Conservation (phyloP, 768 basidiomycete species). For the Chalciporus piperatus region DNA sequence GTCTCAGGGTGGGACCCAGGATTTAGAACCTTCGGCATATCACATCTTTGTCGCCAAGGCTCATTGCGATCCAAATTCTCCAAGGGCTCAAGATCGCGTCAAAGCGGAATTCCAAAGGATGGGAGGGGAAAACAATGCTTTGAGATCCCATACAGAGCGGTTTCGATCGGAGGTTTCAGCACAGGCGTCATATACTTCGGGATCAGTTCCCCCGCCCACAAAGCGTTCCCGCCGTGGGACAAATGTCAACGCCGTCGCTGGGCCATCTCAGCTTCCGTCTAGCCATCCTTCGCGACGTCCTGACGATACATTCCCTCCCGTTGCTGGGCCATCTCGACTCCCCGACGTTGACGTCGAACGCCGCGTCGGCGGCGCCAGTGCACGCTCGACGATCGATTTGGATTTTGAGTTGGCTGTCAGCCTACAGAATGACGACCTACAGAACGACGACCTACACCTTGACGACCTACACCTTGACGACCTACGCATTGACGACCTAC, state of each 20-base stretch:
- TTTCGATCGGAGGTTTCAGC: constrained; percentile 27
- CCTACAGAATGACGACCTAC: too few species aligned
- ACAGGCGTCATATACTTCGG: constrained; percentile 8
- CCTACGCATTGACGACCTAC: too few species aligned
- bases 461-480: too few species aligned
- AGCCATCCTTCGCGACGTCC: too few species aligned
- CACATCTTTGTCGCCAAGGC: constrained; percentile 47
- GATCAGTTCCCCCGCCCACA: neutral
- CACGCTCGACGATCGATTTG: too few species aligned
- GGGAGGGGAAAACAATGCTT: constrained; percentile 17
- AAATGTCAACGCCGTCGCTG: too few species aligned
- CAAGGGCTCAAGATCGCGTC: constrained; percentile 37
- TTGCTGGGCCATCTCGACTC: too few species aligned
- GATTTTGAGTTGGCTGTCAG: too few species aligned
- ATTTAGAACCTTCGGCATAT: constrained; percentile 57
- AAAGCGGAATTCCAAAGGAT: constrained; percentile 29
- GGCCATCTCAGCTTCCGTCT: too few species aligned
- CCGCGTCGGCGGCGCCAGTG: too few species aligned
- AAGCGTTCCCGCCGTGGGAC: neutral
- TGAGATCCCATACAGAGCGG: constrained; percentile 19
- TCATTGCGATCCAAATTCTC: constrained; percentile 33
- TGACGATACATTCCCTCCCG: too few species aligned
- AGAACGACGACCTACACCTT: constrained; percentile 23
- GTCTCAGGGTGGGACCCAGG: constrained; percentile 62
- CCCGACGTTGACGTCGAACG: too few species aligned